Conservation (phyloP, 1,139 yeast species). For the Debaryomyces subglobosus region DNA sequence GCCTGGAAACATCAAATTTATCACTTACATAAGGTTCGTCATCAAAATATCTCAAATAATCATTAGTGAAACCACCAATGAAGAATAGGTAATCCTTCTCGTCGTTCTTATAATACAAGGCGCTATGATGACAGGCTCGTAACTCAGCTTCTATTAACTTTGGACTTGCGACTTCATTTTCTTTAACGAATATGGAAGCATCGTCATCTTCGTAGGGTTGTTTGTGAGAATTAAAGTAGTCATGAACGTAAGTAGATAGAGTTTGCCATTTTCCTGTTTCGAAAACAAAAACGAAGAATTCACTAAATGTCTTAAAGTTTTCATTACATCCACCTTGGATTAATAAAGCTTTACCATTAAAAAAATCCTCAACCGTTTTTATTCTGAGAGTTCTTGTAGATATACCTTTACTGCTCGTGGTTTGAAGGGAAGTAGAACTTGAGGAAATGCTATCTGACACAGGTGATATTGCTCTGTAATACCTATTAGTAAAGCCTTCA, state of each 20-base stretch:
- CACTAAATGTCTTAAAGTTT: slow-evolving; percentile 31
- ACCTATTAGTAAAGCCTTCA: background rate
- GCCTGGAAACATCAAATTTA: slow-evolving; percentile 41
- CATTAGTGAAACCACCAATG: slow-evolving; percentile 45
- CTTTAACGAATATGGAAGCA: slow-evolving; percentile 22
- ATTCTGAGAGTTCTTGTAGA: slow-evolving; percentile 8
- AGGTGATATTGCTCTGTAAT: slow-evolving; percentile 17
- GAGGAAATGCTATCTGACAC: slow-evolving; percentile 18
- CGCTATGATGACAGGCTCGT: slow-evolving; percentile 47
- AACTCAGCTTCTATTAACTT: slow-evolving; percentile 45
- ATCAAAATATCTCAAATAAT: slow-evolving; percentile 39
- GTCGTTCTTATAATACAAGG: slow-evolving; percentile 38
- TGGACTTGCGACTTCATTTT: slow-evolving; percentile 31
- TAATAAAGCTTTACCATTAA: slow-evolving; percentile 33
- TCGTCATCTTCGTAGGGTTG: slow-evolving; percentile 37
- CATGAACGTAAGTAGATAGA: slow-evolving; percentile 37
- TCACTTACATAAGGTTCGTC: slow-evolving; percentile 31
- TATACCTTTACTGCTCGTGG: slow-evolving; percentile 15
- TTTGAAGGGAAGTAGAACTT: slow-evolving; percentile 23
- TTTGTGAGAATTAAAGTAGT: slow-evolving; percentile 34
- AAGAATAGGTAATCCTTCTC: slow-evolving; percentile 44
- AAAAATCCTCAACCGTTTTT: slow-evolving; percentile 23
- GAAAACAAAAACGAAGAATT: slow-evolving; percentile 38
- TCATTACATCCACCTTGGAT: slow-evolving; percentile 50
- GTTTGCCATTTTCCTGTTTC: slow-evolving; percentile 40